Conservation (phyloP, 345 rosid genomes). For the Isatis tinctoria region DNA sequence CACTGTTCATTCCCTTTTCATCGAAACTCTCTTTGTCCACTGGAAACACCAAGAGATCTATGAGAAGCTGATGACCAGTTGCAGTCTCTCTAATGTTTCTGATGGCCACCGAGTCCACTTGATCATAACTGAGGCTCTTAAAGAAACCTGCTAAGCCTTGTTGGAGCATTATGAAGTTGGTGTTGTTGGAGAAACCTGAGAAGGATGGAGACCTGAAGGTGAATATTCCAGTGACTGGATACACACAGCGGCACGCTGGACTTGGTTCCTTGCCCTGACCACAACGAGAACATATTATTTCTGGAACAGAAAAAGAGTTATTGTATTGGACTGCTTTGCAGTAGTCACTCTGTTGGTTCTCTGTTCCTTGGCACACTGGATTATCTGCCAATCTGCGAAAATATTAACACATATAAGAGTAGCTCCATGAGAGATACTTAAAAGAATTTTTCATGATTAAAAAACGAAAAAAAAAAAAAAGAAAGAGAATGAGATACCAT, state of each 20-base stretch:
- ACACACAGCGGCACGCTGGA: conserved; percentile 59
- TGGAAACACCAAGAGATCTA: conserved; percentile 57
- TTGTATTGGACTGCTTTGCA: no score
- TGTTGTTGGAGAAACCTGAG: conserved; percentile 45
- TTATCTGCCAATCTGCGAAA: conserved; percentile 62
- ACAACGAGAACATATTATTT: conserved; percentile 43
- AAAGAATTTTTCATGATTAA: no score
- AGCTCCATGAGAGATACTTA: no score
- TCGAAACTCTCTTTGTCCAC: conserved; percentile 42
- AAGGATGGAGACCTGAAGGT: conserved; percentile 61
- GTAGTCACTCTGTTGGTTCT: no score
- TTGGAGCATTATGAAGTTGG: conserved; percentile 38
- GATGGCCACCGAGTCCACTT: conserved; percentile 58
- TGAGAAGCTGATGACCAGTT: conserved; percentile 36
- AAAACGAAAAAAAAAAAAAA: no score
- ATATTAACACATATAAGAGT: neutral
- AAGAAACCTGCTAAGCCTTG: conserved; percentile 27
- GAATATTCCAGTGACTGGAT: conserved; percentile 61
- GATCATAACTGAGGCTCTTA: conserved; percentile 38
- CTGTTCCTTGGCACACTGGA: conserved; percentile 54
- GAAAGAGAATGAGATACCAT: no score
- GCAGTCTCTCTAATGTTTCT: conserved; percentile 51
- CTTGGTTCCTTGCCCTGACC: conserved; percentile 38
- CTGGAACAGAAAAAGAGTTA: conserved; percentile 38
- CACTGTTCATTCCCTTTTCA: conserved; percentile 31